Conservation (phyloP, 208 protist genomes). For the Histomonas meleagridis region DNA sequence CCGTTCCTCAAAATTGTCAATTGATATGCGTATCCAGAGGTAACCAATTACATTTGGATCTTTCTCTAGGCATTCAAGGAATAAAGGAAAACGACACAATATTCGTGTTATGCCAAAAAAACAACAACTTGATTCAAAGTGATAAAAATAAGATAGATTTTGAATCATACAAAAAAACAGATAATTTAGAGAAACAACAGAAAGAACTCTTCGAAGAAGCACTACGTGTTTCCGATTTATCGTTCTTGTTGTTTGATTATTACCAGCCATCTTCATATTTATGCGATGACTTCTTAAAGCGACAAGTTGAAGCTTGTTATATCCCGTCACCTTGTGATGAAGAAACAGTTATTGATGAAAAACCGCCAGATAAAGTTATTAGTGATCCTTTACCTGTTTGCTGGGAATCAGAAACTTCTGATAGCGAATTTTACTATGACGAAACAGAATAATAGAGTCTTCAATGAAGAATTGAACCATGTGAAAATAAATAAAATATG, state of each 20-base stretch:
- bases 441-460: too few relatives aligned
- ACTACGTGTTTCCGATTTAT: background rate
- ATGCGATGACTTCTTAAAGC: background rate
- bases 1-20: background rate
- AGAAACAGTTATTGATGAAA: background rate
- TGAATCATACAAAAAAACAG: background rate
- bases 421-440: too few relatives aligned
- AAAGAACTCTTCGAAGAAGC: background rate
- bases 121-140: background rate
- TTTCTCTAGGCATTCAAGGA: background rate
- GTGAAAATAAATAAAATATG: too few relatives aligned
- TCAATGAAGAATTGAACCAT: too few relatives aligned
- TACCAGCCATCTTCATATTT: background rate
- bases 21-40: background rate
- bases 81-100: background rate
- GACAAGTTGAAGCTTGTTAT: background rate
- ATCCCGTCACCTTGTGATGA: background rate
- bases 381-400: background rate
- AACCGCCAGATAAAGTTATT: background rate
- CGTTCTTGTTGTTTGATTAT: background rate
- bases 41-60: background rate
- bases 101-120: background rate
- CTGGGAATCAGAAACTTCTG: too few relatives aligned
- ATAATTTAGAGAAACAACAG: background rate
- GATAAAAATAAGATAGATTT: background rate